These are phyloP conservation scores for Irpex sp. DNA, from an alignment of 1,284 basidiomycete species.

Conservation along the genomic window DNA sequence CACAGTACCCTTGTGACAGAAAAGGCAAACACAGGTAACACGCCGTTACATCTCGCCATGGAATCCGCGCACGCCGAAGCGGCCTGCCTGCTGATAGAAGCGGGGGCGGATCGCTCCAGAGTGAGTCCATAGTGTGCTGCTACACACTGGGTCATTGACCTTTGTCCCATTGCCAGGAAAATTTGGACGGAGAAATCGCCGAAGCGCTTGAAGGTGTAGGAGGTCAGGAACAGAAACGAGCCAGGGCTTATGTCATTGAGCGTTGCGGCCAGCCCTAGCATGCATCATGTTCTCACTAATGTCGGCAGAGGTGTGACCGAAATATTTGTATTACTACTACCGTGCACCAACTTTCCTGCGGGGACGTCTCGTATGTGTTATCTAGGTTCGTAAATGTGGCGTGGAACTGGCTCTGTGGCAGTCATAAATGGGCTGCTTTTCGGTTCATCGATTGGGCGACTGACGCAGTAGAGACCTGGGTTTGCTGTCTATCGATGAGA, in stretches of 20 bases:
- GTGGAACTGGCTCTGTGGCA: not conserved
- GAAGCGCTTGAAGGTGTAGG: conserved; percentile 87
- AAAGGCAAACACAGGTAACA: conserved; percentile 63
- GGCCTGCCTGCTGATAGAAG: conserved; percentile 86
- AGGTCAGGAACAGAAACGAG: conserved; percentile 79
- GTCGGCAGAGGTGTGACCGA: not conserved
- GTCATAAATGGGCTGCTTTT: not conserved
- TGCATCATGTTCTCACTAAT: not conserved
- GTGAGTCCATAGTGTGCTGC: conserved; percentile 43
- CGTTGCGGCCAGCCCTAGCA: conserved; percentile 48
- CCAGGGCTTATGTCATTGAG: conserved; percentile 70
- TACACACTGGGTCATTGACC: conserved; percentile 12
- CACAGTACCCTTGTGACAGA: conserved; percentile 1
- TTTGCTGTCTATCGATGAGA: not conserved
- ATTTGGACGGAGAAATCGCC: conserved; percentile 78
- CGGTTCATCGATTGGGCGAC: not conserved
- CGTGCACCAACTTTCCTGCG: not conserved
- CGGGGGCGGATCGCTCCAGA: conserved; percentile 85
- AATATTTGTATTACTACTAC: not conserved
- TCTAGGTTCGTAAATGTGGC: not conserved
- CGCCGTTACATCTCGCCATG: conserved; percentile 93
- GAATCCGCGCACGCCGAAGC: conserved; percentile 91
- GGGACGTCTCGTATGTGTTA: not conserved
- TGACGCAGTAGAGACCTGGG: not conserved
- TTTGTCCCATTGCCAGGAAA: conserved; percentile 45